Percentiles rank a stretch among this genome's conserved stretches.
Conservation (phyloP, 192 early-diverging fungal species). For the Ramicandelaber brevisporus region DNA sequence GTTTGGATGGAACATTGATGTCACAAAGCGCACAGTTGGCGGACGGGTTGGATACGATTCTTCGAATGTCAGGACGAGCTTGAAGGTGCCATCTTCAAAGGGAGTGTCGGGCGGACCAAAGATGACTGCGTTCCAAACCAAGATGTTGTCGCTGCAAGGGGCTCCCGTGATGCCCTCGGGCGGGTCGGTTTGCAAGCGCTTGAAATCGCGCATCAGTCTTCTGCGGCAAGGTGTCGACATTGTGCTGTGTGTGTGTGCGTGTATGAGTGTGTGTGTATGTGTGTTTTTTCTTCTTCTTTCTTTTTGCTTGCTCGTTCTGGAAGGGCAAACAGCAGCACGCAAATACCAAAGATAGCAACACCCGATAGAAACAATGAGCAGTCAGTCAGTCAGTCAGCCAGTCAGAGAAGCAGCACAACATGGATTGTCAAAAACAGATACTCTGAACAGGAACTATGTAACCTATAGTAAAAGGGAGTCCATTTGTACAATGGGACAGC, state of each 20-base stretch:
- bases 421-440: background rate
- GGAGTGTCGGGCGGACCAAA: slow-evolving; percentile 91
- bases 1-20: slow-evolving; percentile 96
- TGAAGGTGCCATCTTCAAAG: slow-evolving; percentile 96
- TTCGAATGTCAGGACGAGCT: slow-evolving; percentile 79
- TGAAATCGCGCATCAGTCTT: slow-evolving; percentile 95
- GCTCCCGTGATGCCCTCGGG: slow-evolving; percentile 70
- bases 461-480: background rate
- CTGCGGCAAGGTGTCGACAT: slow-evolving; percentile 90
- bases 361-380: background rate
- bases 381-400: background rate
- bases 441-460: background rate
- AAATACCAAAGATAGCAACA: background rate
- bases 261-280: background rate
- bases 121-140: slow-evolving; percentile 98
- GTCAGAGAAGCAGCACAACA: background rate
- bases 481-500: too few relatives aligned
- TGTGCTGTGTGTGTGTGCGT: slow-evolving; percentile 1
- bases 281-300: background rate
- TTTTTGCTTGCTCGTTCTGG: too few relatives aligned
- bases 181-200: slow-evolving; percentile 79
- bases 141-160: slow-evolving; percentile 88
- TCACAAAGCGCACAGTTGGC: slow-evolving; percentile 79
- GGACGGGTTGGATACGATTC: slow-evolving; percentile 97
- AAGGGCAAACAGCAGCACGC: too few relatives aligned